Conservation (phyloP, 2,329 filamentous ascomycete genomes). For the Fusarium duplospermum region DNA sequence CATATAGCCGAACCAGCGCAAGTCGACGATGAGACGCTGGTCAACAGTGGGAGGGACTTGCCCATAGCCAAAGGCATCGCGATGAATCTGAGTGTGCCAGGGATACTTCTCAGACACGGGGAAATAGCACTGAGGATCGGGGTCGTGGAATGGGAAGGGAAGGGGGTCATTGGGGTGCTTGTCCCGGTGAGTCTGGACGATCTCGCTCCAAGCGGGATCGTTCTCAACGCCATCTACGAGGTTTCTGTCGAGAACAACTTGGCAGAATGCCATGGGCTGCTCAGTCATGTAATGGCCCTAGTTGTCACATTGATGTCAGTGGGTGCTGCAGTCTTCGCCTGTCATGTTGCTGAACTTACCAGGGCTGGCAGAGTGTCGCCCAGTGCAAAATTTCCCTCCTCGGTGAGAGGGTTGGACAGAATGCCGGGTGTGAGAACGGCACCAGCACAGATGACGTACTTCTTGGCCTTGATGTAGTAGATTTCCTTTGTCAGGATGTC, state of each 20-base stretch:
- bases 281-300: slow-evolving; percentile 11
- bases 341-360: neutral
- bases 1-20: slow-evolving; percentile 16
- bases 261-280: slow-evolving; percentile 10
- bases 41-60: neutral
- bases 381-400: neutral
- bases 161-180: neutral
- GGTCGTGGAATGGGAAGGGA: slow-evolving; percentile 1
- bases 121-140: slow-evolving; percentile 7
- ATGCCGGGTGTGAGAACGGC: slow-evolving; percentile 5
- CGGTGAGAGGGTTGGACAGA: neutral
- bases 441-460: slow-evolving; percentile 5
- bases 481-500: neutral
- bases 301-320: neutral
- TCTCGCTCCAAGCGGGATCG: neutral
- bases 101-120: slow-evolving; percentile 5
- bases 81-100: slow-evolving; percentile 11
- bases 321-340: neutral
- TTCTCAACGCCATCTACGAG: neutral
- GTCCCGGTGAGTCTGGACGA: too few relatives aligned
- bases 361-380: neutral
- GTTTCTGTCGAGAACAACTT: neutral
- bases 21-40: neutral
- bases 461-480: neutral
- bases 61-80: slow-evolving; percentile 6